phyloP scores from a whole-genome alignment of 75 land plant genomes.

The Sequoiadendron giganteum region DNA sequence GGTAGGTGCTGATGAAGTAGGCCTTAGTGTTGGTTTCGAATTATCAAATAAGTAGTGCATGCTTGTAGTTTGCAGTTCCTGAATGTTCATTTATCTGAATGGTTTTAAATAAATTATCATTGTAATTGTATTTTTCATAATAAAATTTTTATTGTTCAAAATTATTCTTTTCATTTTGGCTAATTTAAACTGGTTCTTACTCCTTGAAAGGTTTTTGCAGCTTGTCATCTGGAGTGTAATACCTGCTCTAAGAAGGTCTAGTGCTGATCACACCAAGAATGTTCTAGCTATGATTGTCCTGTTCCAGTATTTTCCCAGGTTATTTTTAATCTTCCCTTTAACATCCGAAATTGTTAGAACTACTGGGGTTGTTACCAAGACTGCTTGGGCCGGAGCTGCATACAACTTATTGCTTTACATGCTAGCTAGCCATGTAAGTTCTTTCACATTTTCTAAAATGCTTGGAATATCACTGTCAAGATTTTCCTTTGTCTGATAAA shows the following conservation, averaged over 20 bases:
- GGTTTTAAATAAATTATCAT: neutral
- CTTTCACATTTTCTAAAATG: neutral
- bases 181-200: neutral
- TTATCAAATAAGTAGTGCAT: neutral
- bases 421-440: constrained; percentile 83
- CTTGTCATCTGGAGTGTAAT: constrained; percentile 63
- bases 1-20: neutral
- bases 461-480: neutral
- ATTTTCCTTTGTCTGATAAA: neutral
- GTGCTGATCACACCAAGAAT: constrained; percentile 59
- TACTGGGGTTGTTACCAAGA: constrained; percentile 69
- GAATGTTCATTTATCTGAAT: neutral
- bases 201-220: constrained; percentile 30
- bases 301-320: constrained; percentile 66
- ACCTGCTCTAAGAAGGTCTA: constrained; percentile 44
- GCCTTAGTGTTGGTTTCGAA: neutral
- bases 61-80: neutral
- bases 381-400: constrained; percentile 92
- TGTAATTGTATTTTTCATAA: neutral
- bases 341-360: constrained; percentile 61
- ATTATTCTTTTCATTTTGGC: neutral
- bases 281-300: constrained; percentile 61
- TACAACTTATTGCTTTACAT: constrained; percentile 76
- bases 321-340: constrained; percentile 69
- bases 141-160: neutral